Percentiles rank a stretch among this genome's conserved stretches.
Evolutionary conservation across 495 filamentous ascomycete species (phyloP).

Genomic region (Terfezia boudieri): DNA sequence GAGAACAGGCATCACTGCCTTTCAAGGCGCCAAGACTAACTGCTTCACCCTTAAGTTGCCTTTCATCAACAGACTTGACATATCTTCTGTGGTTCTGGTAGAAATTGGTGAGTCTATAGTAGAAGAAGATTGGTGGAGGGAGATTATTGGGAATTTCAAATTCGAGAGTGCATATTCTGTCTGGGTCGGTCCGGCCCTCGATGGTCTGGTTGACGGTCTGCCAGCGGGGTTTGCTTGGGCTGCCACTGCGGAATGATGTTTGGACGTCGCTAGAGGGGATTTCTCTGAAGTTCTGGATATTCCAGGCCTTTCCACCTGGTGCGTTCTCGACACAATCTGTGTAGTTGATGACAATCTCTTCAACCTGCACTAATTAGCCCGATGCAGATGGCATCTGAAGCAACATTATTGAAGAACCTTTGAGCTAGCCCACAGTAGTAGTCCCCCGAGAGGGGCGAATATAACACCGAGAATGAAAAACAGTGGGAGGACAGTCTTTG

Average conservation of each 20-base stretch:
- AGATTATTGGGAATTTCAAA: conserved; percentile 64
- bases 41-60: conserved; percentile 58
- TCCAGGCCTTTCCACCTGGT: conserved; percentile 14
- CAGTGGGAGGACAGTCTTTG: conserved; percentile 73
- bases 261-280: conserved; percentile 37
- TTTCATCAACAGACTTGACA: conserved; percentile 61
- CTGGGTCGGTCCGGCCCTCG: conserved; percentile 5
- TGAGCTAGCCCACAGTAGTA: conserved; percentile 62
- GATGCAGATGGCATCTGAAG: conserved; percentile 1
- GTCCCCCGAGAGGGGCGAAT: conserved; percentile 69
- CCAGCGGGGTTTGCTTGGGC: conserved; percentile 20
- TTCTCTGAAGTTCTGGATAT: conserved; percentile 5
- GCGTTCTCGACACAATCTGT: conserved; percentile 42
- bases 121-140: conserved; percentile 59
- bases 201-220: conserved; percentile 11
- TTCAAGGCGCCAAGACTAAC: conserved; percentile 38
- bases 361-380: conserved; percentile 34
- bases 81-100: conserved; percentile 98
- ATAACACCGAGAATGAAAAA: conserved; percentile 73
- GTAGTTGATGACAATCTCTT: conserved; percentile 82
- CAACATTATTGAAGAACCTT: conserved; percentile 25
- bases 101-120: conserved; percentile 93
- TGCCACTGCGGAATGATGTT: conserved; percentile 39
- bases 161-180: conserved; percentile 37
- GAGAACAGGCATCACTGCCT: conserved; percentile 42